These are phyloP conservation scores for Tetraselmis chui DNA, from an alignment of 139 green algal species.

Conservation along the genomic window DNA sequence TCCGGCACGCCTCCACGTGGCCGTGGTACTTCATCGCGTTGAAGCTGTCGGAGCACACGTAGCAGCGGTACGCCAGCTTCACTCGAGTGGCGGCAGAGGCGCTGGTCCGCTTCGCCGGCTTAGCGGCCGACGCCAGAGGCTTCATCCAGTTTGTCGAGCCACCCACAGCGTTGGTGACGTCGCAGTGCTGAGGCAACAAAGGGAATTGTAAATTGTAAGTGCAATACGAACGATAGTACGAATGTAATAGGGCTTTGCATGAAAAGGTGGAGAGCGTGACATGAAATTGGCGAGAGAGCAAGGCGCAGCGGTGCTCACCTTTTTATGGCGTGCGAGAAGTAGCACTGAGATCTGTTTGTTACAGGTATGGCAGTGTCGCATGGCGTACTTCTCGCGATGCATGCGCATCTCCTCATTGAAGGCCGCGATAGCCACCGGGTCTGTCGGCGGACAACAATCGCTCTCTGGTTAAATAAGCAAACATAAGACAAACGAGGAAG, in stretches of 20 bases:
- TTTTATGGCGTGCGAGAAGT: background rate
- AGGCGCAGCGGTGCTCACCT: background rate
- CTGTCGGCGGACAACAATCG: background rate
- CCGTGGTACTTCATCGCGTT: background rate
- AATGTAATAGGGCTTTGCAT: too few species aligned
- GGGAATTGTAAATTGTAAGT: too few species aligned
- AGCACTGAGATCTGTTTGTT: background rate
- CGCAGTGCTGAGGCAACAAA: too few species aligned
- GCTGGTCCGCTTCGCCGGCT: background rate
- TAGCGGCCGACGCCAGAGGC: background rate
- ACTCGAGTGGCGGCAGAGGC: background rate
- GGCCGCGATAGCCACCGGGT: background rate
- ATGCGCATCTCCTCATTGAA: background rate
- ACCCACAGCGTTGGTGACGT: background rate
- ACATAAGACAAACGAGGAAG: too few species aligned
- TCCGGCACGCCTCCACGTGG: background rate
- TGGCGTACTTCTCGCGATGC: background rate
- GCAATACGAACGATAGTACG: too few species aligned
- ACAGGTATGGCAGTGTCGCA: background rate
- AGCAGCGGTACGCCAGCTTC: background rate
- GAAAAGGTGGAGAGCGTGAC: too few species aligned
- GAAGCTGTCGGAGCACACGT: background rate
- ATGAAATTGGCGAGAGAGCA: too few species aligned
- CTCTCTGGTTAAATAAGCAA: too few species aligned
- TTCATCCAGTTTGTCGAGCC: background rate